phyloP scores from a whole-genome alignment of 1,284 basidiomycete species.

The Fomitopsis betulina region DNA sequence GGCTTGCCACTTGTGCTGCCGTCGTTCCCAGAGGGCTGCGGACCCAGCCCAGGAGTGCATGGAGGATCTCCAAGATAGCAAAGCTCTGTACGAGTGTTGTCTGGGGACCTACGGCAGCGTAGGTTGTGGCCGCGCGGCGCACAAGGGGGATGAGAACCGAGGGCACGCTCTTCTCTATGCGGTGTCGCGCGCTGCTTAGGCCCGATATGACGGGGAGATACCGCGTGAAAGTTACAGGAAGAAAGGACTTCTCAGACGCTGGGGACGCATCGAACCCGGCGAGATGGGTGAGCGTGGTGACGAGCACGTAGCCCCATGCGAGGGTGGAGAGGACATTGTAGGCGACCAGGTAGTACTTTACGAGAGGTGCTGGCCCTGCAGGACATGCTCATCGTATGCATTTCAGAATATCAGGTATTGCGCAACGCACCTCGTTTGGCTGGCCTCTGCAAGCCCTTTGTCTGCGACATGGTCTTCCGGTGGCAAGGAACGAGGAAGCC shows the following conservation, averaged over 20 bases:
- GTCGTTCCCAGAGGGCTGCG: conserved; percentile 81
- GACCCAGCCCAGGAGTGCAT: conserved; percentile 83
- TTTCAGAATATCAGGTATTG: too few species aligned
- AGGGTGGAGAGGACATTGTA: conserved; percentile 77
- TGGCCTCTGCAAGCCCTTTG: background rate
- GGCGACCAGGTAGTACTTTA: conserved; percentile 65
- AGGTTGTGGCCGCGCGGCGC: conserved; percentile 42
- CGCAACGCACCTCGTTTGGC: background rate
- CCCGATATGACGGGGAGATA: conserved; percentile 14
- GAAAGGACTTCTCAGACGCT: conserved; percentile 22
- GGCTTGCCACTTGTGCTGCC: conserved; percentile 80
- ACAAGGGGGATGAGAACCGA: conserved; percentile 20
- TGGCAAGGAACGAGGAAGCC: too few species aligned
- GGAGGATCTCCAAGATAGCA: conserved; percentile 80
- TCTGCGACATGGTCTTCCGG: background rate
- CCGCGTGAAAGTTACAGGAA: conserved; percentile 12
- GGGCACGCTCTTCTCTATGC: conserved; percentile 27
- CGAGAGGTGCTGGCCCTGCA: conserved; percentile 16
- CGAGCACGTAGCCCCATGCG: conserved; percentile 74
- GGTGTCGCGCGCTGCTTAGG: conserved; percentile 13
- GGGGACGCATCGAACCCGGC: conserved; percentile 30
- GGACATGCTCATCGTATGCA: background rate
- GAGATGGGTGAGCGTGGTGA: conserved; percentile 45
- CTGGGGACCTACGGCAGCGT: conserved; percentile 51
- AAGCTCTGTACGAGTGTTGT: conserved; percentile 79